Base-by-base conservation (phyloP, 163 green algal species). In the Scenedesmus sp. region DNA sequence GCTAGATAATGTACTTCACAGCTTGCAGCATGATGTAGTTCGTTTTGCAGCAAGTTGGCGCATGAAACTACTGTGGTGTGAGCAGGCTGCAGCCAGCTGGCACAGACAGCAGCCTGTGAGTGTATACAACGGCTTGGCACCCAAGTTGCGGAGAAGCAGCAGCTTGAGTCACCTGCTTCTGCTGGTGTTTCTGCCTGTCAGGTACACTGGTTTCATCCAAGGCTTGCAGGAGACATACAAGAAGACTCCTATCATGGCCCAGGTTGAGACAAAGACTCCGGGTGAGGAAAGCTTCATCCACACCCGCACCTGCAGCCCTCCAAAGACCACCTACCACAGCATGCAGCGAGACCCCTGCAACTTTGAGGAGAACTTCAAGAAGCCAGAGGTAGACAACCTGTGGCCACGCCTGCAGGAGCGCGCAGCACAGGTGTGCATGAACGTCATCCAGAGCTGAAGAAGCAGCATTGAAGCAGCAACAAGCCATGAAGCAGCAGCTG, bases 211-310 rank as follows among this genome's bases (percentile, higher is more conserved):
- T 3, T 96, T 96, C 62, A 87, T 96, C 9, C 91, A 96, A 26
- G 96, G 96, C 15, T 76, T 97, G 16, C 90, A 95, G 54, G 95
- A 97, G 82, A 96, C 94, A 7, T 97, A 95, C 91, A 96, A 96
- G 92, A 97, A 97, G 93, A 96, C 95, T 4, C 95, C 95, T 1
- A 92, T 97, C 18, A 94, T 95, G 92, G 91, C 94, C 20, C 95
- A 97, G 86, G 91, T 96, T 15, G 95, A 97, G 88, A 95, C 91
- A 13, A 95, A 95, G 82, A 88, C 94, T 66, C 95, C 95, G 5
- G 55, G 76, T 0, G 93, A 95, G 26, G 89, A 89, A 26, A 95
- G 92, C 55, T 97, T 97, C 93, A 94, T 97, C n/a, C 92, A 96
- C 89, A 97, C 94, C 4, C 92, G 96, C 66, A 95, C 93, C 26